Evolutionary conservation across 768 basidiomycete genomes (phyloP).

Genomic region (Pholiota microspora): DNA sequence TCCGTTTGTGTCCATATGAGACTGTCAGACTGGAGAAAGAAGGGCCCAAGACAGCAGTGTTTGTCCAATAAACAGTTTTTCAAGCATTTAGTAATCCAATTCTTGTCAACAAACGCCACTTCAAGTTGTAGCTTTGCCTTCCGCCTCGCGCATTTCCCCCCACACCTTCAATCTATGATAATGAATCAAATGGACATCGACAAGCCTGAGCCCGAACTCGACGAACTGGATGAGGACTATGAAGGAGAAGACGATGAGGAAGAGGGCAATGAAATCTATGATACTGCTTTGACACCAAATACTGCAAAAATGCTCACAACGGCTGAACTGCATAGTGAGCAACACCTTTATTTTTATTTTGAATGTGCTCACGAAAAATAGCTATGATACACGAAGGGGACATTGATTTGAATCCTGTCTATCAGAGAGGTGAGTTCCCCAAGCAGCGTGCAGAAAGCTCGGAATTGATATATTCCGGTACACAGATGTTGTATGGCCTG

Average conservation of each 20-base stretch:
- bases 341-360: neutral
- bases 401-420: conserved; percentile 69
- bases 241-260: conserved; percentile 38
- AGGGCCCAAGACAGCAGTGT: neutral
- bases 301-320: conserved; percentile 41
- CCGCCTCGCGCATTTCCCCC: neutral
- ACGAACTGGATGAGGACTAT: conserved; percentile 48
- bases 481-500: conserved; percentile 76
- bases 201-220: conserved; percentile 33
- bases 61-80: neutral
- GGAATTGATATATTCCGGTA: neutral
- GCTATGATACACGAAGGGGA: conserved; percentile 65
- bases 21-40: too few species aligned
- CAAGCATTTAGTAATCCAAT: neutral
- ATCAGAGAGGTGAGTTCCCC: conserved; percentile 61
- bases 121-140: neutral
- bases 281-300: conserved; percentile 40
- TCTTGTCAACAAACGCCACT: neutral
- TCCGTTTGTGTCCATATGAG: conserved; percentile 12
- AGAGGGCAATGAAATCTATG: conserved; percentile 31
- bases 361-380: conserved; percentile 19
- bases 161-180: neutral
- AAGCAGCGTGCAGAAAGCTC: conserved; percentile 1
- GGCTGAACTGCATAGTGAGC: conserved; percentile 45
- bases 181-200: conserved; percentile 13